Conservation (phyloP, 768 basidiomycete genomes). For the Mycena amicta region DNA sequence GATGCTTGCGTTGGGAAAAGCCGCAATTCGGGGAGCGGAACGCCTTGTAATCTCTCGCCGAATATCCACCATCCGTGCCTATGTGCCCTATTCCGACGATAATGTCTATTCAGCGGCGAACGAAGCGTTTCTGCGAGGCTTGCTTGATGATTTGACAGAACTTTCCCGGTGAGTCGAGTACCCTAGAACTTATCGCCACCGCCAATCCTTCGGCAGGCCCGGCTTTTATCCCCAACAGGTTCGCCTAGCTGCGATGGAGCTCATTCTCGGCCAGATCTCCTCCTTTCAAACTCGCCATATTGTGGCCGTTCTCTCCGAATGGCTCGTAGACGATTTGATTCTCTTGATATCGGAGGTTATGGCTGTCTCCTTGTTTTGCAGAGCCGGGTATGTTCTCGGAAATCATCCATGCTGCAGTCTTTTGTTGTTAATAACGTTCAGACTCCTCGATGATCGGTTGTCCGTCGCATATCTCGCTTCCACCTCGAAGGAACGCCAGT, state of each 20-base stretch:
- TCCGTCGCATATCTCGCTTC: constrained; percentile 6
- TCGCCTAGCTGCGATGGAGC: constrained; percentile 19
- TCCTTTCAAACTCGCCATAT: constrained; percentile 13
- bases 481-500: background rate
- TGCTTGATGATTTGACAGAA: constrained; percentile 32
- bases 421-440: background rate
- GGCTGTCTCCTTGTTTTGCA: constrained; percentile 6
- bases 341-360: constrained; percentile 7
- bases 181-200: background rate
- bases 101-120: constrained; percentile 18
- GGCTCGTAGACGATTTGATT: constrained; percentile 16
- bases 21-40: constrained; percentile 29
- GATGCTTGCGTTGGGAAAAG: constrained; percentile 30
- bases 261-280: constrained; percentile 24
- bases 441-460: constrained; percentile 4
- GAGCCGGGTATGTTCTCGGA: constrained; percentile 7
- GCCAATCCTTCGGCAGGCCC: no score
- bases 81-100: constrained; percentile 10
- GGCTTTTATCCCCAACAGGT: constrained; percentile 24
- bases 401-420: background rate
- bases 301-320: constrained; percentile 1
- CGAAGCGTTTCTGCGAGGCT: constrained; percentile 12
- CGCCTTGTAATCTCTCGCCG: constrained; percentile 26
- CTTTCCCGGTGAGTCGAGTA: constrained; percentile 24
- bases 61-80: no score